These are phyloP conservation scores for Blumeria hordei DNA, from an alignment of 2,329 filamentous ascomycete genomes.

Conservation along the genomic window DNA sequence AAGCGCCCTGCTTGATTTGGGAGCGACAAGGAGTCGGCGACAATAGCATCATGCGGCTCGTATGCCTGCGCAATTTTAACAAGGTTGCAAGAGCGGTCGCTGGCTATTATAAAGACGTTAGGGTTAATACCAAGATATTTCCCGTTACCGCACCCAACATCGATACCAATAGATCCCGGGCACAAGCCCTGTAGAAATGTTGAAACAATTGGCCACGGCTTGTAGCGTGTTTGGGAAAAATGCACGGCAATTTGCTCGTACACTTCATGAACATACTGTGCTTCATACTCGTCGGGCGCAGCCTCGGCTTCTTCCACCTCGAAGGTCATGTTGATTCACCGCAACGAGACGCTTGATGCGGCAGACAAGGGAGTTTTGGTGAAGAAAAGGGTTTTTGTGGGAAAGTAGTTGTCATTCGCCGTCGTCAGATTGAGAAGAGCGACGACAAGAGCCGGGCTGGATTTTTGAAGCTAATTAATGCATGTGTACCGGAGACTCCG, in stretches of 20 bases:
- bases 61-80: slow-evolving; percentile 24
- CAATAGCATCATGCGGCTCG: slow-evolving; percentile 37
- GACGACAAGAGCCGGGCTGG: too few species aligned
- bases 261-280: slow-evolving; percentile 68
- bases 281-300: slow-evolving; percentile 40
- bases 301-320: background rate
- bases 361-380: too few species aligned
- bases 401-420: too few species aligned
- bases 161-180: slow-evolving; percentile 57
- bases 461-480: too few species aligned
- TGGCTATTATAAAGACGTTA: slow-evolving; percentile 56
- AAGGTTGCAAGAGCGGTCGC: slow-evolving; percentile 48
- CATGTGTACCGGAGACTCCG: too few species aligned
- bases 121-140: slow-evolving; percentile 74
- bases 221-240: slow-evolving; percentile 57
- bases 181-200: slow-evolving; percentile 43
- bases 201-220: slow-evolving; percentile 83
- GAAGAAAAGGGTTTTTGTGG: too few species aligned
- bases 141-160: slow-evolving; percentile 90
- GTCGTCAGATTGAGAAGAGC: too few species aligned
- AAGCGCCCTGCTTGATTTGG: slow-evolving; percentile 45
- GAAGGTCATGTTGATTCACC: too few species aligned
- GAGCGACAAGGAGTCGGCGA: slow-evolving; percentile 64
- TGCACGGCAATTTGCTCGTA: slow-evolving; percentile 73
- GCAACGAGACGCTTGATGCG: too few species aligned